phyloP scores from a whole-genome alignment of 1,139 yeast species.

The Candida sp. region DNA sequence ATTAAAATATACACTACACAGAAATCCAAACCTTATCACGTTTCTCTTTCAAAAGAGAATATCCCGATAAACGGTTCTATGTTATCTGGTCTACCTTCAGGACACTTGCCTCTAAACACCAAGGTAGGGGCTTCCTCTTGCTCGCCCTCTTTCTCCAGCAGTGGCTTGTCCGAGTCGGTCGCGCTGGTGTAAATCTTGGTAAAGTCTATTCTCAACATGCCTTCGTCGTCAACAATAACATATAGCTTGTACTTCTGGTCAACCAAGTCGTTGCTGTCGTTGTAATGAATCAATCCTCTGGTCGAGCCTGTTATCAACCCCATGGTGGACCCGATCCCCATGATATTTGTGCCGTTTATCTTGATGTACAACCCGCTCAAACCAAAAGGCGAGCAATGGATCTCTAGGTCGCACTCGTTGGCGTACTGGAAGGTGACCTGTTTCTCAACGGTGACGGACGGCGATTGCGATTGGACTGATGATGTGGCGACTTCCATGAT shows the following conservation, averaged over 20 bases:
- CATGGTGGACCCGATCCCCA: slow-evolving; percentile 65
- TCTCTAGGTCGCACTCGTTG: slow-evolving; percentile 57
- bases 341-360: slow-evolving; percentile 53
- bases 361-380: slow-evolving; percentile 56
- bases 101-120: slow-evolving; percentile 55
- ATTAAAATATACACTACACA: neutral
- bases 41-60: slow-evolving; percentile 53
- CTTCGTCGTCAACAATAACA: slow-evolving; percentile 55
- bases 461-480: neutral
- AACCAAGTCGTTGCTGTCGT: slow-evolving; percentile 50
- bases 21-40: slow-evolving; percentile 1
- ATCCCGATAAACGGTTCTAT: slow-evolving; percentile 63
- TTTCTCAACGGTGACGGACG: slow-evolving; percentile 7
- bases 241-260: slow-evolving; percentile 55
- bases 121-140: slow-evolving; percentile 47
- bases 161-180: slow-evolving; percentile 13
- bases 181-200: slow-evolving; percentile 44
- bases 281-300: slow-evolving; percentile 54
- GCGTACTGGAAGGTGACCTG: slow-evolving; percentile 48
- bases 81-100: slow-evolving; percentile 57
- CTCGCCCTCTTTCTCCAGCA: slow-evolving; percentile 10
- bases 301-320: slow-evolving; percentile 59
- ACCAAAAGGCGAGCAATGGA: slow-evolving; percentile 66
- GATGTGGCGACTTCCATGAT: slow-evolving; percentile 6
- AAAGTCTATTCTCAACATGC: slow-evolving; percentile 55